A percentile compares a stretch with the other conserved stretches of the same genome.
Evolutionary conservation across 495 filamentous ascomycete species (phyloP).

Genomic region (Neurospora sp.): DNA sequence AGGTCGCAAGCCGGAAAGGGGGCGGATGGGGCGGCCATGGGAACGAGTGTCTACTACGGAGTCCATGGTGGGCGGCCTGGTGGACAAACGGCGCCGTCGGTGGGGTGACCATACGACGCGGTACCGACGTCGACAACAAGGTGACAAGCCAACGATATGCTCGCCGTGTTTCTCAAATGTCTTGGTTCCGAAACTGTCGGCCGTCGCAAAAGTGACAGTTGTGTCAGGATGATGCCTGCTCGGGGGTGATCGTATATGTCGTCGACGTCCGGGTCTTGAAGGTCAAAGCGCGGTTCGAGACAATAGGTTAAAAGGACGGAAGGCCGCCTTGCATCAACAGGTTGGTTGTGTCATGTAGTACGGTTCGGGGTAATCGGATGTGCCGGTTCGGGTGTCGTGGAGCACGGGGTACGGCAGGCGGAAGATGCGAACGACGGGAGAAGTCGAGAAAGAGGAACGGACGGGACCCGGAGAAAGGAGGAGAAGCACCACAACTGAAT

Average conservation of each 20-base stretch:
- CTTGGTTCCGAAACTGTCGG: neutral
- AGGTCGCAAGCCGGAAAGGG: conserved; percentile 22
- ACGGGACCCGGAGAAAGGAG: neutral
- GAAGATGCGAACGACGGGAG: neutral
- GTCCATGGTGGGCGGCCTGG: conserved; percentile 16
- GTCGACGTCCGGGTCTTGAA: neutral
- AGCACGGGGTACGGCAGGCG: neutral
- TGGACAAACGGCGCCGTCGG: conserved; percentile 6
- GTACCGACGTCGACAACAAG: neutral
- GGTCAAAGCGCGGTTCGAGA: neutral
- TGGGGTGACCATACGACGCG: conserved; percentile 5
- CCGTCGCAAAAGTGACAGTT: neutral
- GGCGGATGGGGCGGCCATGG: conserved; percentile 15
- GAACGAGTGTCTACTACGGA: conserved; percentile 4
- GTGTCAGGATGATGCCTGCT: neutral
- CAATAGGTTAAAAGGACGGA: neutral
- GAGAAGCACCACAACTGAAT: neutral
- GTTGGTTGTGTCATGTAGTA: neutral
- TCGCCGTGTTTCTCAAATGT: neutral
- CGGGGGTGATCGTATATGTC: neutral
- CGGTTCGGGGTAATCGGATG: neutral
- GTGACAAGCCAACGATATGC: neutral
- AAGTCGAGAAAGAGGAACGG: neutral
- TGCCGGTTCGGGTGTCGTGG: neutral
- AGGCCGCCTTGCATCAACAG: neutral